Percentiles rank a stretch among this genome's conserved stretches.
phyloP scores from a whole-genome alignment of 2,329 filamentous ascomycete species.

The Fusarium tuaranense region DNA sequence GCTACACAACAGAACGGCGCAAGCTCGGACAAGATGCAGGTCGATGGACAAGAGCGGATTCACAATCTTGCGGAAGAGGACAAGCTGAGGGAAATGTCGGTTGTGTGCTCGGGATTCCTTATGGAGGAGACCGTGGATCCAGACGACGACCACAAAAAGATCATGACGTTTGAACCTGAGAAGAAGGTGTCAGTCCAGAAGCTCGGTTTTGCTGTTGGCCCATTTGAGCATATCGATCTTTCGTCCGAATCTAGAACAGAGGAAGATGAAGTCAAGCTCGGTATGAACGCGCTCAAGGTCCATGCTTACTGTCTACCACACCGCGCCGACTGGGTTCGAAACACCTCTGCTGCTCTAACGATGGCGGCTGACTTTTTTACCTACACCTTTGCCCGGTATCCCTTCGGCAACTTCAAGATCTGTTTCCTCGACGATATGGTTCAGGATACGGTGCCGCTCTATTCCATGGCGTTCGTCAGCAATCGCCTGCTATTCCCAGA shows the following conservation, averaged over 20 bases:
- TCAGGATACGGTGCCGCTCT: conserved; percentile 79
- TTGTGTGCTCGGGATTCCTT: conserved; percentile 90
- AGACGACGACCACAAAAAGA: conserved; percentile 84
- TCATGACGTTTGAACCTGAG: conserved; percentile 83
- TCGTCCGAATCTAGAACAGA: conserved; percentile 87
- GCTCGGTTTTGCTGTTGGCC: conserved; percentile 92
- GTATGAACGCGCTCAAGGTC: conserved; percentile 87
- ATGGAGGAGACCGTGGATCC: conserved; percentile 85
- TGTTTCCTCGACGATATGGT: conserved; percentile 94
- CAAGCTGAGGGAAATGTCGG: conserved; percentile 86
- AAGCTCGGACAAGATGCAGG: conserved; percentile 52
- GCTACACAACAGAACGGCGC: conserved; percentile 55
- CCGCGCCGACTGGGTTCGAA: conserved; percentile 82
- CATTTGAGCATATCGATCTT: conserved; percentile 93
- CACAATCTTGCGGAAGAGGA: conserved; percentile 77
- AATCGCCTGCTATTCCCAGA: conserved; percentile 86
- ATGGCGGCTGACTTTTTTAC: conserved; percentile 92
- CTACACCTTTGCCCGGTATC: conserved; percentile 88
- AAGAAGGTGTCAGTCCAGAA: conserved; percentile 86
- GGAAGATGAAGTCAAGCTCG: conserved; percentile 91
- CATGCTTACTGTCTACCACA: conserved; percentile 92
- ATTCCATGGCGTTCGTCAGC: conserved; percentile 89
- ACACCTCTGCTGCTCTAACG: conserved; percentile 87
- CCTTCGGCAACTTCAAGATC: conserved; percentile 91
- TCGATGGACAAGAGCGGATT: conserved; percentile 55